Evolutionary conservation across 2,329 filamentous ascomycete genomes (phyloP).

Genomic region (Xylariaceae sp.): DNA sequence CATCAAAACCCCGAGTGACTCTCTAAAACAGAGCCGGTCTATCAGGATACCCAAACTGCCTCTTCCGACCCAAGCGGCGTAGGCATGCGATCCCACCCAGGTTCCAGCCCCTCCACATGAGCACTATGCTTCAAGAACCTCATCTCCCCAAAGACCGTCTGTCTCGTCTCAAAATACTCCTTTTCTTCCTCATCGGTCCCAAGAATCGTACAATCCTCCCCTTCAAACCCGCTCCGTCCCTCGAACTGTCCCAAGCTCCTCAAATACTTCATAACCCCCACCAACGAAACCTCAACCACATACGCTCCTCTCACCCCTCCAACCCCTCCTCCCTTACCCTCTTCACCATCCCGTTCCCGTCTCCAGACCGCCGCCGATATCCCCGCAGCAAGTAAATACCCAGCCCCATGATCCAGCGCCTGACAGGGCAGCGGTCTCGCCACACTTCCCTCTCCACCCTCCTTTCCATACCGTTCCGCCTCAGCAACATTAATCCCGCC

Average conservation of each 20-base stretch:
- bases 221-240: slow-evolving; percentile 39
- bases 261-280: slow-evolving; percentile 51
- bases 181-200: slow-evolving; percentile 15
- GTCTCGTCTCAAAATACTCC: slow-evolving; percentile 39
- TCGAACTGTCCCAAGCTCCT: slow-evolving; percentile 48
- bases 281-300: slow-evolving; percentile 50
- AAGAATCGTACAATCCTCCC: slow-evolving; percentile 21
- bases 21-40: not conserved
- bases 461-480: slow-evolving; percentile 38
- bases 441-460: slow-evolving; percentile 27
- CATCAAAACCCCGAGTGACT: not conserved
- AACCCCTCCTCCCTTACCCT: not conserved
- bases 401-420: slow-evolving; percentile 50
- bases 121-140: slow-evolving; percentile 45
- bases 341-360: slow-evolving; percentile 35
- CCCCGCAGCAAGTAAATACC: slow-evolving; percentile 50
- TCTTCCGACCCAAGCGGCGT: slow-evolving; percentile 43
- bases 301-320: slow-evolving; percentile 35
- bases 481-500: slow-evolving; percentile 52
- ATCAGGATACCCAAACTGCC: slow-evolving; percentile 33
- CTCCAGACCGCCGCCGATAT: slow-evolving; percentile 47
- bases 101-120: slow-evolving; percentile 38
- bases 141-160: slow-evolving; percentile 42
- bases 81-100: slow-evolving; percentile 49
- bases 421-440: slow-evolving; percentile 46